Base-by-base conservation (phyloP, 1,284 basidiomycete genomes). In the Trichosporon coremiiforme region DNA sequence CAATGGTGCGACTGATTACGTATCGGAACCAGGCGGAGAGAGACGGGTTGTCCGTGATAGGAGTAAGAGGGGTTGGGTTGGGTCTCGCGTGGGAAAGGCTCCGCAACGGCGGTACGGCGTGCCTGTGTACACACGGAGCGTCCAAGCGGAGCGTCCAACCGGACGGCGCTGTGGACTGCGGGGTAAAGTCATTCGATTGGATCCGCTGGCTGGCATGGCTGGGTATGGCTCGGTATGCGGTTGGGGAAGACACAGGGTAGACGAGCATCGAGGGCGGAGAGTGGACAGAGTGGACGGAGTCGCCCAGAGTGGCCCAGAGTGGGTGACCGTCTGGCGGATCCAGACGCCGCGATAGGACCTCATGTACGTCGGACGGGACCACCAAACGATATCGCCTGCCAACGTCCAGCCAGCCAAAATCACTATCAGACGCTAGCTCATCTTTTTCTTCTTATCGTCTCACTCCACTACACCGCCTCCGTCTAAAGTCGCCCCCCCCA, bases 1-100 rank as follows among this genome's bases (percentile, higher is more conserved):
- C 57, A 22, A 22, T 60, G 57, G 57, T 60, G 57, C 31, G 57
- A 60, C 31, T 33, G 57, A 60, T 60, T 60, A 60, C 47, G 47
- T 53, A 53, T 22, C 20, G 47, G 1, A 9, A 20, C n/a, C 20
- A 1, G 7, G 47, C 47, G 47, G 47, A 53, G 47, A 20, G 20
- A 1, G n/a, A 45, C 2, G 6, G 7, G n/a, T 20, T 8, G 47
- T 53, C 47, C 47, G 20, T 9, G 20, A 53, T 12, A 6, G 8
- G 20, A 5, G n/a, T 53, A 20, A 47, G 17, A 47, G 15, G n/a
- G n/a, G n/a, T n/a, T n/a, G n/a, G n/a, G n/a, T n/a, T n/a, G n/a
- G n/a, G n/a, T n/a, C 8, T n/a, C 57, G 57, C 31, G 57, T 60
- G 57, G 29, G 31, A 25, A 29, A 35, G 57, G 7, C 35, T 60